Base-by-base conservation (phyloP, 2,329 filamentous ascomycete species). In the Fusarium longipes region DNA sequence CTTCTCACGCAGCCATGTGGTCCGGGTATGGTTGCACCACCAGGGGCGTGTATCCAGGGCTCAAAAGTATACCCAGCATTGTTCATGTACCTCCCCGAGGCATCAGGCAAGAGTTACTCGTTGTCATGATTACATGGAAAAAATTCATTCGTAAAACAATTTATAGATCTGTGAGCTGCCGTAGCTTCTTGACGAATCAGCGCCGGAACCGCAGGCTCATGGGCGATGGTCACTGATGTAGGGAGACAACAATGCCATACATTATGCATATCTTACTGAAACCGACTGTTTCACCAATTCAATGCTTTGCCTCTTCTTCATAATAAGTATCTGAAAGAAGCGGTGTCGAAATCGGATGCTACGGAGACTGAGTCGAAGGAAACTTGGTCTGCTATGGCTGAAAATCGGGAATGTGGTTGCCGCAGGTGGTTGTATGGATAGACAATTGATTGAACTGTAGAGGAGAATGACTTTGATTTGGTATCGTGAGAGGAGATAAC, bases 1-100 rank as follows among this genome's bases (percentile, higher is more conserved):
- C 55, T 24, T 27, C 14, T 52, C 36, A 51, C 54, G 55, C 32
- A 56, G 50, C 66, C 71, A 73, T 73, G 71, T 73, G 71, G 53
- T 56, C 51, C 48, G 44, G 57, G 40, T 15, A 40, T 35, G 29
- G 35, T 56, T 61, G 57, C 30, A 38, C 56, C 29, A 36, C 43
- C 58, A 55, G 59, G 66, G 66, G 66, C 30, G 66, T 67, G 66
- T 52, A 29, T 43, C 42, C 50, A 68, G 25, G 48, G 50, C 53
- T 20, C 18, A 32, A 12, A 52, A 40, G 62, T 63, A 57, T 48
- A 38, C 27, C 14, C 20, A 11, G 15, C 29, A 15, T 32, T 43
- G 17, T 42, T 14, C 29, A 40, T 50, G 61, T 68, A 62, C 48
- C 32, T 40, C 25, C 35, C 29, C 48, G 20, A 10, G 14, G 20